Evolutionary conservation across 164 flowering plant species (phyloP).

Genomic region (Platanus orientalis): DNA sequence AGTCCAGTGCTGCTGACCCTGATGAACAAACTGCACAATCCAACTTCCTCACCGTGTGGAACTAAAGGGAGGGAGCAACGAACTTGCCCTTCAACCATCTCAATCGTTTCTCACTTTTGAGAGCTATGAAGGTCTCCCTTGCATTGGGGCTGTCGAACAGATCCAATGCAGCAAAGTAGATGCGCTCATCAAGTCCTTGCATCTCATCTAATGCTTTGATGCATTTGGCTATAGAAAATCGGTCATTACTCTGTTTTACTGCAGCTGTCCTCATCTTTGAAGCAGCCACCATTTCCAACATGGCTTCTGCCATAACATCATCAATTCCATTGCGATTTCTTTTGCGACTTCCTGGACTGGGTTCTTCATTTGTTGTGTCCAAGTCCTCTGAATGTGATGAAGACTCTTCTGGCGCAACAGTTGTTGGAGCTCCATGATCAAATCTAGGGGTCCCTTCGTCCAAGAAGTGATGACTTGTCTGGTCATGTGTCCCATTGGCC

Average conservation of each 20-base stretch:
- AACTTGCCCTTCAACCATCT: background rate
- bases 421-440: background rate
- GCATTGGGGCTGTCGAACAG: background rate
- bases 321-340: background rate
- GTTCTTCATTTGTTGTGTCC: background rate
- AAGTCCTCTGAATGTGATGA: background rate
- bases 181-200: background rate
- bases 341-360: background rate
- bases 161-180: background rate
- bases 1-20: no score
- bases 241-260: background rate
- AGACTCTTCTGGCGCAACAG: background rate
- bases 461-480: background rate
- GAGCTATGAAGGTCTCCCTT: background rate
- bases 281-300: background rate
- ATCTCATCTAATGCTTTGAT: slow-evolving; percentile 2
- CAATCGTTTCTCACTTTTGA: background rate
- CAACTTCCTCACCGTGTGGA: background rate
- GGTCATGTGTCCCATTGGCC: background rate
- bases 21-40: no score
- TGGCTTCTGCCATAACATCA: background rate
- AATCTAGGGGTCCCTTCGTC: background rate
- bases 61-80: background rate
- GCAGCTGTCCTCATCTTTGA: background rate
- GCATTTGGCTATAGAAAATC: background rate